Base-by-base conservation (phyloP, 495 filamentous ascomycete species). In the Pyrenopolyporus hunteri region DNA sequence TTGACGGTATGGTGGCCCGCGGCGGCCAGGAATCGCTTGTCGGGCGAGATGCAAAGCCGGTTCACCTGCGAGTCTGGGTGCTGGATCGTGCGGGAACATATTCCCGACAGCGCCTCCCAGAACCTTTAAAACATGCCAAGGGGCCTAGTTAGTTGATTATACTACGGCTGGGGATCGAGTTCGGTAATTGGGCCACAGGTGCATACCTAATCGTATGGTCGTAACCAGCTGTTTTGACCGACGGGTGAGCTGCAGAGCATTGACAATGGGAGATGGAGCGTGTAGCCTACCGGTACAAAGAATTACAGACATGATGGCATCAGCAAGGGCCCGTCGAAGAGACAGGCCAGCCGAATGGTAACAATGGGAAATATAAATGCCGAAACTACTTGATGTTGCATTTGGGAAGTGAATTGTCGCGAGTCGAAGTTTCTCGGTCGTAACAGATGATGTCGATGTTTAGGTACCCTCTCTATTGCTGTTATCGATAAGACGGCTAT, bases 61-160 rank as follows among this genome's bases (percentile, higher is more conserved):
- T 98, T 98, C 64, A 98, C 94, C 75, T 98, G 95, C 0, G 93
- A 97, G 71, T 98, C 94, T 2, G 94, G 89, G 69, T 98, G 93
- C 67, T 97, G 95, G 60, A 98, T 97, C 10, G 92, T 97, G 42
- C 94, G 91, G 3, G 92, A 97, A 76, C 94, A 98, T 55, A 98
- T 98, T 20, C 94, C 94, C 4, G 92, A 96, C 42, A 98, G 84
- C 3, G 94, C 94, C 73, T 98, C 94, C 94, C 94, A 98, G 80
- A 98, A 98, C 49, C 92, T 96, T 64, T 6, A 36, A 55, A 5
- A 22, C 28, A 31, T 42, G 31, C 8, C 31, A 35, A 26, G 23
- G 8, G 0, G 1, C 6, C 36, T 46, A 6, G 20, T 50, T 56
- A 56, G 10, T 42, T 42, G 7, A 11, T n/a, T 14, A 49, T 13